Evolutionary conservation across 2,329 filamentous ascomycete genomes (phyloP).

Genomic region (Talaromyces sp.): DNA sequence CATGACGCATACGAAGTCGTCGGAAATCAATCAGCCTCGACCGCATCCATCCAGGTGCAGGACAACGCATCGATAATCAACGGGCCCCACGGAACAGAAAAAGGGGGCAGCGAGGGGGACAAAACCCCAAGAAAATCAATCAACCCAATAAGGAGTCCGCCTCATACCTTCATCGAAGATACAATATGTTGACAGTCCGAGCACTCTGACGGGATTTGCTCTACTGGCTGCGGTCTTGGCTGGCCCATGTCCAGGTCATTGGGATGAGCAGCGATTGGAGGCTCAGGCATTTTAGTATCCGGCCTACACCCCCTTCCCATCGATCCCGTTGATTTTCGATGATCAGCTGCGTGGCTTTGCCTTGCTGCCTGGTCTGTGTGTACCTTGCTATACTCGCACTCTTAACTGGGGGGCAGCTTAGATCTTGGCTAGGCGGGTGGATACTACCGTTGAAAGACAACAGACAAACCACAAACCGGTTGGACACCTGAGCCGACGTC

Average conservation of each 20-base stretch:
- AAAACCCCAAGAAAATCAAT: not conserved
- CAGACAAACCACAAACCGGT: not conserved
- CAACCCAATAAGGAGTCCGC: not conserved
- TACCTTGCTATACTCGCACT: too few relatives aligned
- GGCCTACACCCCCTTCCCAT: not conserved
- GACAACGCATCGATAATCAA: not conserved
- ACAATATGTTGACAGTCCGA: not conserved
- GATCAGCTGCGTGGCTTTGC: not conserved
- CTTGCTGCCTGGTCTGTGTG: not conserved
- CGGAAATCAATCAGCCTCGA: too few relatives aligned
- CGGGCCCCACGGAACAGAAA: not conserved
- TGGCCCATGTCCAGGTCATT: slow-evolving; percentile 2
- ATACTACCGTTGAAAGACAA: not conserved
- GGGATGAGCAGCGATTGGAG: not conserved
- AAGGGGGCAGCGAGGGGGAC: not conserved
- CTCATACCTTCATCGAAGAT: not conserved
- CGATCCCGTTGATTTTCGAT: not conserved
- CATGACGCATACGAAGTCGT: not conserved
- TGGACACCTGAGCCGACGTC: not conserved
- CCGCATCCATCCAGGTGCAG: not conserved
- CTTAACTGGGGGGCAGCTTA: not conserved
- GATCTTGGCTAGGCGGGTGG: not conserved
- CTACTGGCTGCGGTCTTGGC: not conserved
- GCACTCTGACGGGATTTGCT: not conserved
- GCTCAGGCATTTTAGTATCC: not conserved